Evolutionary conservation across 2,329 filamentous ascomycete genomes (phyloP).

Genomic region (Pseudopithomyces chartarum): DNA sequence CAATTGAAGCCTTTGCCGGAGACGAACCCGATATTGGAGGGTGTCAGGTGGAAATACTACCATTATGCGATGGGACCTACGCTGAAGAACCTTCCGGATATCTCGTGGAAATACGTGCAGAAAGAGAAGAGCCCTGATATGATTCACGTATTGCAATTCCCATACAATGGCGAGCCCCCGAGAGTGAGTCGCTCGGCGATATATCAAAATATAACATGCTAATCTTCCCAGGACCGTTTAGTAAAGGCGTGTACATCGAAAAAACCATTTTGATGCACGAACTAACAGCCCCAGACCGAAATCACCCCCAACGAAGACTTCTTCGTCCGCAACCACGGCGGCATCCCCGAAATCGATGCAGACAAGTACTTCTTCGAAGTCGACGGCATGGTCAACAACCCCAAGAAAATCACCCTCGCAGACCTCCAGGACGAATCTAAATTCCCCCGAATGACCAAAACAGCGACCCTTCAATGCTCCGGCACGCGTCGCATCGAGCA

Average conservation of each 20-base stretch:
- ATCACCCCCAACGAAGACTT: slow-evolving; percentile 67
- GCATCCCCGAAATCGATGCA: slow-evolving; percentile 68
- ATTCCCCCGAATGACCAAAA: slow-evolving; percentile 65
- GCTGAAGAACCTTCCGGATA: slow-evolving; percentile 56
- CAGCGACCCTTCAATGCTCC: slow-evolving; percentile 69
- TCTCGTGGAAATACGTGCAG: slow-evolving; percentile 54
- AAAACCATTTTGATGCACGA: not conserved
- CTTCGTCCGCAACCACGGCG: slow-evolving; percentile 75
- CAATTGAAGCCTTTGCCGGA: slow-evolving; percentile 49
- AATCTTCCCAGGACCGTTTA: slow-evolving; percentile 51
- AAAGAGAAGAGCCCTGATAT: slow-evolving; percentile 53
- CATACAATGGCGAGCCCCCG: slow-evolving; percentile 55
- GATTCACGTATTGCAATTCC: slow-evolving; percentile 54
- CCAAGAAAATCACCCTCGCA: slow-evolving; percentile 60
- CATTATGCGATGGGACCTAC: slow-evolving; percentile 50
- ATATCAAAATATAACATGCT: not conserved
- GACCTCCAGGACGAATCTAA: slow-evolving; percentile 64
- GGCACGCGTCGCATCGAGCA: slow-evolving; percentile 73
- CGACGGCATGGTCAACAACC: slow-evolving; percentile 65
- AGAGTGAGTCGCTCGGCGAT: slow-evolving; percentile 20
- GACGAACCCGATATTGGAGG: slow-evolving; percentile 51
- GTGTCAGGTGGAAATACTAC: slow-evolving; percentile 54
- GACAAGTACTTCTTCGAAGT: slow-evolving; percentile 60
- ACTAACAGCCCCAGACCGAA: slow-evolving; percentile 44
- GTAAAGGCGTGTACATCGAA: slow-evolving; percentile 45